These are phyloP conservation scores for Cyberlindnera lachancei DNA, from an alignment of 805 yeast species.

Conservation along the genomic window DNA sequence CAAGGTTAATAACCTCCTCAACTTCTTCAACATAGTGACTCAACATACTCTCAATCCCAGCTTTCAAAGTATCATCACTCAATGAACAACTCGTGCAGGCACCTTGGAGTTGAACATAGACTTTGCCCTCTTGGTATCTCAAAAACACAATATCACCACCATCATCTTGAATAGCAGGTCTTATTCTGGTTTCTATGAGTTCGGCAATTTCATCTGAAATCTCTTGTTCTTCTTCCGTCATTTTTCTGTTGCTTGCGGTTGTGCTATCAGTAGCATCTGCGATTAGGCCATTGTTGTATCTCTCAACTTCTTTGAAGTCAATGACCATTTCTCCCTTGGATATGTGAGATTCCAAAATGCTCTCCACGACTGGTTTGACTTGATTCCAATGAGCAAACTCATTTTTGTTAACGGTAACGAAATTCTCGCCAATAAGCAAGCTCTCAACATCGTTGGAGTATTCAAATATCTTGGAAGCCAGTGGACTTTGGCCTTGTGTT, in stretches of 20 bases:
- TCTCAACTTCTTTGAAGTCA: slow-evolving; percentile 9
- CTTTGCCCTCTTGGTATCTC: slow-evolving; percentile 82
- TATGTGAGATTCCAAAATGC: slow-evolving; percentile 32
- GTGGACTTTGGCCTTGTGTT: slow-evolving; percentile 41
- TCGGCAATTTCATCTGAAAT: slow-evolving; percentile 86
- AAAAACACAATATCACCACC: slow-evolving; percentile 95
- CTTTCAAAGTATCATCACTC: slow-evolving; percentile 84
- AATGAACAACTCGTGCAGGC: slow-evolving; percentile 94
- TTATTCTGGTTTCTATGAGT: slow-evolving; percentile 84
- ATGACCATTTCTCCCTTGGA: slow-evolving; percentile 26
- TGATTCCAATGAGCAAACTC: slow-evolving; percentile 65
- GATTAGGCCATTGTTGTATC: slow-evolving; percentile 3
- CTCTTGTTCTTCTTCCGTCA: slow-evolving; percentile 64
- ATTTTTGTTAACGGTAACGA: slow-evolving; percentile 64
- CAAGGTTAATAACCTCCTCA: slow-evolving; percentile 50
- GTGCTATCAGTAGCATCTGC: slow-evolving; percentile 1
- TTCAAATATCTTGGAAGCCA: slow-evolving; percentile 51
- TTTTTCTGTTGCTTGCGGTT: too few species aligned
- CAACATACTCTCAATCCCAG: slow-evolving; percentile 96
- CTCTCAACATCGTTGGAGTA: slow-evolving; percentile 56
- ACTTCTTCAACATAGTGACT: slow-evolving; percentile 97
- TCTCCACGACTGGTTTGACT: slow-evolving; percentile 54
- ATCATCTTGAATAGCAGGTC: slow-evolving; percentile 97
- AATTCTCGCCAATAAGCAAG: slow-evolving; percentile 67
- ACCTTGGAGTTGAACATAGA: slow-evolving; percentile 83